These are phyloP conservation scores for Backusella tuberculispora DNA, from an alignment of 192 early-diverging fungal genomes.

Conservation along the genomic window DNA sequence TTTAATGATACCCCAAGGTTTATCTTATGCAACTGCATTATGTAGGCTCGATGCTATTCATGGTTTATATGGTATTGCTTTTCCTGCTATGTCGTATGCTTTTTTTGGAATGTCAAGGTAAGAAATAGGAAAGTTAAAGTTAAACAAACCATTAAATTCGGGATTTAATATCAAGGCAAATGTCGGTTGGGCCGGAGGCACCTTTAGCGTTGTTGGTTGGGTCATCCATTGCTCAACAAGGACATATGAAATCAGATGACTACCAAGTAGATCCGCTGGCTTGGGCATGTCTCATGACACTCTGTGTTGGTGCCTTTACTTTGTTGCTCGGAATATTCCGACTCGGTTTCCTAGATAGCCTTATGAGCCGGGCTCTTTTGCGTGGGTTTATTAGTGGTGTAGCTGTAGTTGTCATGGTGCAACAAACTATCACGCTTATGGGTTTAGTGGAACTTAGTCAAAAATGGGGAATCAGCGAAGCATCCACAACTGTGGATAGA, in stretches of 20 bases:
- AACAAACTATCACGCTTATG: constrained; percentile 82
- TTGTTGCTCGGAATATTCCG: constrained; percentile 93
- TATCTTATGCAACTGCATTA: constrained; percentile 90
- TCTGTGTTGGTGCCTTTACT: constrained; percentile 90
- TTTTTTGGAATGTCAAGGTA: constrained; percentile 94
- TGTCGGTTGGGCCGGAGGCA: constrained; percentile 93
- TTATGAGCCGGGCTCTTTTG: constrained; percentile 88
- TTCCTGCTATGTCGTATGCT: constrained; percentile 85
- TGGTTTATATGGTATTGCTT: constrained; percentile 86
- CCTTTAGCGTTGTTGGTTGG: constrained; percentile 27
- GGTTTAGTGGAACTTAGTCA: constrained; percentile 56
- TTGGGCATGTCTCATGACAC: constrained; percentile 69
- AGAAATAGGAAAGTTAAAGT: background rate
- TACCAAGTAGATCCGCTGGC: constrained; percentile 49
- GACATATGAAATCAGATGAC: constrained; percentile 44
- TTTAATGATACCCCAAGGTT: constrained; percentile 71
- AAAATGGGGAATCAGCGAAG: constrained; percentile 52
- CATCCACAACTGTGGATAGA: constrained; percentile 81
- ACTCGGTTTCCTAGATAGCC: constrained; percentile 96
- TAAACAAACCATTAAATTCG: background rate
- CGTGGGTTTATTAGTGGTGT: constrained; percentile 95
- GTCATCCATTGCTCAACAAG: constrained; percentile 30
- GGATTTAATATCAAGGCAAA: constrained; percentile 58
- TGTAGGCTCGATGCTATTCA: constrained; percentile 82
- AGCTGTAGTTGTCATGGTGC: constrained; percentile 91